A percentile compares a stretch with the other conserved stretches of the same genome.
Conservation (phyloP, 1,139 yeast species). For the Suhomyces yuchorum region DNA sequence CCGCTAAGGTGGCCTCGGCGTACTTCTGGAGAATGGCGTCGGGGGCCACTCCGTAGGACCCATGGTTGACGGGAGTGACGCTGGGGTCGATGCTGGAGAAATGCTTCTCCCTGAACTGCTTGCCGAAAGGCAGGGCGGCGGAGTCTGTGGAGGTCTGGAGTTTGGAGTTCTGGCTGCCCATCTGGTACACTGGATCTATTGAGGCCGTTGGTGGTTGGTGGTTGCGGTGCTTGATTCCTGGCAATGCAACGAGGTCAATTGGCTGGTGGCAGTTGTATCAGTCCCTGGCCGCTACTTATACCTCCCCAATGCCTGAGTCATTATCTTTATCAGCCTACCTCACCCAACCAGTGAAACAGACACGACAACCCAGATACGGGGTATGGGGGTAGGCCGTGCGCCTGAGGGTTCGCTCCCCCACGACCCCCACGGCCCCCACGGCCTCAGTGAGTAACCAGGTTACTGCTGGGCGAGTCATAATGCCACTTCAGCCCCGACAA, state of each 20-base stretch:
- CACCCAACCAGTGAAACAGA: background rate
- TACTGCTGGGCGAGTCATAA: no score
- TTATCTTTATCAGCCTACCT: background rate
- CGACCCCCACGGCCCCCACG: no score
- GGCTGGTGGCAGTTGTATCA: no score
- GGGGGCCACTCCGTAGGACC: conserved; percentile 56
- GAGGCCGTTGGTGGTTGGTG: background rate
- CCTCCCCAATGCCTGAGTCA: background rate
- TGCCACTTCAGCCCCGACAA: no score
- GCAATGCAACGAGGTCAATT: no score
- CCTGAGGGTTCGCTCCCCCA: no score
- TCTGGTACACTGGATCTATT: no score
- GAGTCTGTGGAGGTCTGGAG: no score
- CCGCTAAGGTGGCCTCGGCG: conserved; percentile 27
- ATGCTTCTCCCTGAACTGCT: conserved; percentile 46
- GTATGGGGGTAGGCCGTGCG: background rate
- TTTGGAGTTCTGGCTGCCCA: background rate
- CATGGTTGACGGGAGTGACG: conserved; percentile 52
- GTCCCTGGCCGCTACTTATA: background rate
- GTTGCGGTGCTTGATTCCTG: no score
- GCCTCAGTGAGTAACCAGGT: no score
- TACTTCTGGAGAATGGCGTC: conserved; percentile 36
- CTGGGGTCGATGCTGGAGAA: conserved; percentile 42
- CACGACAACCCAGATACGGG: background rate
- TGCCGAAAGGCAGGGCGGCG: conserved; percentile 47